These are phyloP conservation scores for Theobroma grandiflorum DNA, from an alignment of 441 rosid genomes.

Conservation along the genomic window DNA sequence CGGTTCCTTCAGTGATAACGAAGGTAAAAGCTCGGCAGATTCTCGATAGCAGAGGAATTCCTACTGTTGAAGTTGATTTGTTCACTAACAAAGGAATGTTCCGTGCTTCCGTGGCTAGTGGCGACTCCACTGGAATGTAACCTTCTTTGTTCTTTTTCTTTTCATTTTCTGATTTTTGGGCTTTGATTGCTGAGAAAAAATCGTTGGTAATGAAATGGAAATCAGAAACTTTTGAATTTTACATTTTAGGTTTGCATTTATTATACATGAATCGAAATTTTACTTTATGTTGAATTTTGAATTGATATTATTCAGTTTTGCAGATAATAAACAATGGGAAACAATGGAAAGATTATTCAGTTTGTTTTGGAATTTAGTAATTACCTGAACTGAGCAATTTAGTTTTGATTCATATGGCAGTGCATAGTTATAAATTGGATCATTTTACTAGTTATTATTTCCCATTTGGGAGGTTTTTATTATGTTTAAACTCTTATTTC, in stretches of 20 bases:
- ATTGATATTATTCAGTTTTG: background rate
- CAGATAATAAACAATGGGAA: background rate
- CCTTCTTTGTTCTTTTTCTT: background rate
- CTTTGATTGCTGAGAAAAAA: background rate
- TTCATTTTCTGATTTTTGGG: background rate
- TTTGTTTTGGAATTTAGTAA: background rate
- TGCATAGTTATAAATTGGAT: background rate
- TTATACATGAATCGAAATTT: too few relatives aligned
- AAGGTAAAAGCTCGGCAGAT: conserved; percentile 89
- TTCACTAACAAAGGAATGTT: conserved; percentile 90
- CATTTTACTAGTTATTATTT: background rate
- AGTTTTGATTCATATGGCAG: background rate
- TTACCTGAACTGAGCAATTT: background rate
- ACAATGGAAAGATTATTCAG: background rate
- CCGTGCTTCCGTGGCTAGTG: conserved; percentile 90
- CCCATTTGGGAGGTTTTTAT: background rate
- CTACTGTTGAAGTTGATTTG: conserved; percentile 94
- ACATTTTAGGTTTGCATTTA: background rate
- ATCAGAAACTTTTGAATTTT: background rate
- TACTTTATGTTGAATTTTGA: background rate
- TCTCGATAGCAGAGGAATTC: conserved; percentile 94
- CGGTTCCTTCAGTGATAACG: conserved; percentile 83
- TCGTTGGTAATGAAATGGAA: background rate
- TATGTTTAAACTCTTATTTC: background rate
- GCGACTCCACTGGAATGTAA: conserved; percentile 88